phyloP scores from a whole-genome alignment of 1,284 basidiomycete species.

The Meripilus lineatus region DNA sequence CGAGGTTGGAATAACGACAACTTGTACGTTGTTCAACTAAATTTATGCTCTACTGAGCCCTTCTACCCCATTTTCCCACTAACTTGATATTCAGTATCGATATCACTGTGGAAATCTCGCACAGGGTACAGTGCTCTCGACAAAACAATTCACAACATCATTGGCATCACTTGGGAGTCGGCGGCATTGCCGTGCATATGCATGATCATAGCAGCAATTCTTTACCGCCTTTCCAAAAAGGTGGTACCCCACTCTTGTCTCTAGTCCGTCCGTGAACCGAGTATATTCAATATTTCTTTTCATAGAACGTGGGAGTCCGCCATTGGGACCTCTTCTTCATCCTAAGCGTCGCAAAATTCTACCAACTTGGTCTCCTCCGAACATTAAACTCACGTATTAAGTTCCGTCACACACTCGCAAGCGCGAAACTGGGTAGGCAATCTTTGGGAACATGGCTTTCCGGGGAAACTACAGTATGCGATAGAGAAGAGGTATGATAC shows the following conservation, averaged over 20 bases:
- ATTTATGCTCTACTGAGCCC: neutral
- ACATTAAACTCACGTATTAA: conserved; percentile 40
- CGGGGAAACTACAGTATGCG: conserved; percentile 10
- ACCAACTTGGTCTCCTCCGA: conserved; percentile 41
- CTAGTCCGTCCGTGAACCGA: neutral
- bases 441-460: conserved; percentile 32
- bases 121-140: conserved; percentile 40
- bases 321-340: conserved; percentile 45
- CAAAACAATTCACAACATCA: conserved; percentile 37
- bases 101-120: conserved; percentile 37
- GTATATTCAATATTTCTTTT: neutral
- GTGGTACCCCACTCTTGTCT: conserved; percentile 22
- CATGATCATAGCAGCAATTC: conserved; percentile 36
- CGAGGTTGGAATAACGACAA: conserved; percentile 36
- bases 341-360: conserved; percentile 46
- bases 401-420: conserved; percentile 25
- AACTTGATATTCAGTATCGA: conserved; percentile 29
- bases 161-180: conserved; percentile 44
- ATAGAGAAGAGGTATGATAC: conserved; percentile 1
- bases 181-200: conserved; percentile 40
- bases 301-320: conserved; percentile 20
- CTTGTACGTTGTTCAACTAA: conserved; percentile 28
- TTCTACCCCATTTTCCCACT: neutral
- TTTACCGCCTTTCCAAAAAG: conserved; percentile 33
- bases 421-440: conserved; percentile 30